Base-by-base conservation (phyloP, 805 yeast genomes). In the Wickerhamiella hasegawae region DNA sequence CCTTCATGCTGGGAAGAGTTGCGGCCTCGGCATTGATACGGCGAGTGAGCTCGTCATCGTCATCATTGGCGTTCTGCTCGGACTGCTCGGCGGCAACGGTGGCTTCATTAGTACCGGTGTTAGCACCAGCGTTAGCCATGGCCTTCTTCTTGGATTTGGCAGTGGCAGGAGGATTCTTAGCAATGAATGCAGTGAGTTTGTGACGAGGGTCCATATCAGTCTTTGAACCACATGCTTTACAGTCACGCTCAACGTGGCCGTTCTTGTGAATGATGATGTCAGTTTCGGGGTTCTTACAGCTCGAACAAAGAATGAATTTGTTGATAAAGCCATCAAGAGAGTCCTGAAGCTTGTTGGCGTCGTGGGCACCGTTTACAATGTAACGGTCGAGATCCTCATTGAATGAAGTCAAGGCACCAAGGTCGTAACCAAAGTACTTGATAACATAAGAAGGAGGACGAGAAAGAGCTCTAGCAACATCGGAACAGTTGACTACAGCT, bases 271-370 rank as follows among this genome's bases (percentile, higher is more conserved):
- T 67, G 46, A 75, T 67, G 54, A 85, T 76, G 55, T 83, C 96
- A 18, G 98, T 90, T 63, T 90, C 98, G 32, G 98, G 98, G 63
- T 90, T 90, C 65, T 81, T 80, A 68, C 98, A 90, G 38, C 82
- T 69, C 19, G 80, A 85, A 71, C 98, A 90, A 35, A 90, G 70
- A 42, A 90, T 95, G 54, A 83, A 90, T 59, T 76, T 85, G 62
- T 66, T 67, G 64, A 90, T 90, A 62, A 90, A 90, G 2, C 93
- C 95, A 58, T 90, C 98, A 52, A 90, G 66, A 20, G 79, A 70
- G 54, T 90, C 98, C 66, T 90, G 98, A 48, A 90, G 69, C 60
- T 83, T 85, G 43, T 69, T 67, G 32, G 85, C 74, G 51, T 83
- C 94, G 55, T 90, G 98, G 29, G 74, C 81, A 63, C 98, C 98